These are phyloP conservation scores for Spathaspora arborariae DNA, from an alignment of 805 yeast genomes.

Conservation along the genomic window DNA sequence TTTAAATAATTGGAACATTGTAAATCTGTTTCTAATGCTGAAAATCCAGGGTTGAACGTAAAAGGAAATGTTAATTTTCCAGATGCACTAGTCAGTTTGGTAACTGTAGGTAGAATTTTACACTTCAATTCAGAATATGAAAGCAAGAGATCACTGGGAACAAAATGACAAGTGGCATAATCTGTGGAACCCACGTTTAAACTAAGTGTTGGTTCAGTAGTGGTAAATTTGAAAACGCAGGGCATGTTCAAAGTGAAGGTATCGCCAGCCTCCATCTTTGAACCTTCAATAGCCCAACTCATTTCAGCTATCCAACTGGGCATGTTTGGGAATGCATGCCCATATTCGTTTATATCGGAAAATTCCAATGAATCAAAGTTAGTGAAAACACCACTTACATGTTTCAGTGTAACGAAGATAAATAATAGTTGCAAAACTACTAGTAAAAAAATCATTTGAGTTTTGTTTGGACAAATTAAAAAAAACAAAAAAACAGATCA, in stretches of 20 bases:
- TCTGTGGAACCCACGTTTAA: conserved; percentile 12
- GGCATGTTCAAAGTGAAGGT: conserved; percentile 23
- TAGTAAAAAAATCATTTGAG: neutral
- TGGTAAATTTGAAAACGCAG: conserved; percentile 22
- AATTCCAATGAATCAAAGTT: neutral
- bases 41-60: conserved; percentile 18
- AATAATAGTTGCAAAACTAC: neutral
- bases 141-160: conserved; percentile 14
- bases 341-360: too few species aligned
- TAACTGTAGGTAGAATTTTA: conserved; percentile 13
- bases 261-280: conserved; percentile 18
- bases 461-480: too few species aligned
- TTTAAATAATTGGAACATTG: conserved; percentile 14
- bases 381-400: conserved; percentile 3
- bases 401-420: neutral
- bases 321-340: conserved; percentile 3
- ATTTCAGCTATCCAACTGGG: conserved; percentile 18
- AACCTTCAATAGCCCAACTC: conserved; percentile 17
- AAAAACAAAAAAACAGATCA: too few species aligned
- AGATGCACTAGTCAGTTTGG: conserved; percentile 9
- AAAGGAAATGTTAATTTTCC: conserved; percentile 21
- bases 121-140: conserved; percentile 17
- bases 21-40: conserved; percentile 13
- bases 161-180: conserved; percentile 21
- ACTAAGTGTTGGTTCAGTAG: conserved; percentile 9